These are phyloP conservation scores for Clarireedia homoeocarpa DNA, from an alignment of 2,329 filamentous ascomycete species.

Conservation along the genomic window DNA sequence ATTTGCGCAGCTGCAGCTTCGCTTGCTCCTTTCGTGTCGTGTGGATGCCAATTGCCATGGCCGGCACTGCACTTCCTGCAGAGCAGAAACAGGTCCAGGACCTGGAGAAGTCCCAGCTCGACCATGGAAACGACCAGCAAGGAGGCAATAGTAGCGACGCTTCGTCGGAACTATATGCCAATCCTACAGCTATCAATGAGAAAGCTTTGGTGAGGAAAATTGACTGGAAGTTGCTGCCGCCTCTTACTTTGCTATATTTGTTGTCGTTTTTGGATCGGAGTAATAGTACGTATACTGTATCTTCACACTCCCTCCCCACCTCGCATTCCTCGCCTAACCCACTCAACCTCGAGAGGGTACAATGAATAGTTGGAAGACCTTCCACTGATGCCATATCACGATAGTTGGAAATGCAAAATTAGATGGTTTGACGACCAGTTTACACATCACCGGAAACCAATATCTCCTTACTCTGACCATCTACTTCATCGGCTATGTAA, in stretches of 20 bases:
- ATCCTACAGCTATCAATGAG: conserved; percentile 40
- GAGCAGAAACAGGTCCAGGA: neutral
- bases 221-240: conserved; percentile 43
- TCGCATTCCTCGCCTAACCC: too few relatives aligned
- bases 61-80: too few relatives aligned
- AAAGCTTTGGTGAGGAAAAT: conserved; percentile 49
- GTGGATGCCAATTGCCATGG: too few relatives aligned
- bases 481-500: conserved; percentile 53
- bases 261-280: conserved; percentile 50
- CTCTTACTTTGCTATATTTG: conserved; percentile 47
- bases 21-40: too few relatives aligned
- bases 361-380: neutral
- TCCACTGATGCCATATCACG: conserved; percentile 3
- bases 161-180: conserved; percentile 16
- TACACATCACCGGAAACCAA: conserved; percentile 50
- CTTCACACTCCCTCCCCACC: too few relatives aligned
- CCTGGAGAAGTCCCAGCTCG: neutral
- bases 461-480: conserved; percentile 59
- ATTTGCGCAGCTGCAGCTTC: too few relatives aligned
- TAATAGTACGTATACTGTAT: conserved; percentile 39
- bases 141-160: conserved; percentile 2
- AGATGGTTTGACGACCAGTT: conserved; percentile 44
- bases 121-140: neutral
- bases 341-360: neutral
- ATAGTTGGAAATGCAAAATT: conserved; percentile 51